A percentile compares a stretch with the other conserved stretches of the same genome.
Conservation (phyloP, 768 basidiomycete species). For the Tephrocybe sp. region DNA sequence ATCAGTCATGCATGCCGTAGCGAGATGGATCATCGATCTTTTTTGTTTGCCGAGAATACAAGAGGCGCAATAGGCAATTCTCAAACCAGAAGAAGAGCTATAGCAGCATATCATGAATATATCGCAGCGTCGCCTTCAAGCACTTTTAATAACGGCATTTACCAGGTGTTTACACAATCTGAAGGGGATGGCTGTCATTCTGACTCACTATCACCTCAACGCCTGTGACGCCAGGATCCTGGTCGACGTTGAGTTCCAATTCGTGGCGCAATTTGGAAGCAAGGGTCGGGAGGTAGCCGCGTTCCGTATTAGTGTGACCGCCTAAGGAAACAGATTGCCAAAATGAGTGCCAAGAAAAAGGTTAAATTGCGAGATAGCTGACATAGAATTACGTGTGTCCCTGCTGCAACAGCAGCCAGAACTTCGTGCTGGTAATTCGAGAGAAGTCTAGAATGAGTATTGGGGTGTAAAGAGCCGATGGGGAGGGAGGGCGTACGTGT, state of each 20-base stretch:
- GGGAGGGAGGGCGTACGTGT: conserved; percentile 60
- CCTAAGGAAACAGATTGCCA: conserved; percentile 39
- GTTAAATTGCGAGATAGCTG: conserved; percentile 36
- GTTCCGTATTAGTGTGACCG: conserved; percentile 94
- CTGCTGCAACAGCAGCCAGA: conserved; percentile 73
- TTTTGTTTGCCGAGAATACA: no score
- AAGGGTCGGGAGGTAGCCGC: conserved; percentile 83
- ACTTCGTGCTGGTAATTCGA: conserved; percentile 75
- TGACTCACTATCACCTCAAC: conserved; percentile 72
- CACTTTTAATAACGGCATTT: no score
- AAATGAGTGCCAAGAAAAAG: conserved; percentile 22
- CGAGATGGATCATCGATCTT: no score
- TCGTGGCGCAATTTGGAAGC: conserved; percentile 60
- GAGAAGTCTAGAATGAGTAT: conserved; percentile 19
- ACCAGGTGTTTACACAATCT: conserved; percentile 53
- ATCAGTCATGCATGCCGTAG: no score
- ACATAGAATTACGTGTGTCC: conserved; percentile 85
- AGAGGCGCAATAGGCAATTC: no score
- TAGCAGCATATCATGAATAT: no score
- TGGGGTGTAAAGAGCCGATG: neutral
- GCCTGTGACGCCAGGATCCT: conserved; percentile 33
- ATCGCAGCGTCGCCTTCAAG: no score
- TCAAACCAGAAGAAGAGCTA: no score
- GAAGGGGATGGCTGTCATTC: conserved; percentile 74
- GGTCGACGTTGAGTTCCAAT: conserved; percentile 37